These are phyloP conservation scores for Malania oleifera DNA, from an alignment of 164 flowering plant species.

Conservation along the genomic window DNA sequence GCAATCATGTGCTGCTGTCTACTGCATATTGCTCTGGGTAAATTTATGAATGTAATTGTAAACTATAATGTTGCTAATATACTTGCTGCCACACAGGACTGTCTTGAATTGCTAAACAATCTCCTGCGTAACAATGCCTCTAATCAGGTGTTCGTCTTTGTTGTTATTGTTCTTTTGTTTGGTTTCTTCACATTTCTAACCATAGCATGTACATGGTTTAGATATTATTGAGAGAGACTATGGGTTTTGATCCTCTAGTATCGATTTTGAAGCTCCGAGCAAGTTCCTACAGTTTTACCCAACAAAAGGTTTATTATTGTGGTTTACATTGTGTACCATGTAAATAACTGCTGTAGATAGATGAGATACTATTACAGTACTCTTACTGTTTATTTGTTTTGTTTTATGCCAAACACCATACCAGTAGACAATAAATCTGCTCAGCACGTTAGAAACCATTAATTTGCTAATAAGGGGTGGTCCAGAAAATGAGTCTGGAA, in stretches of 20 bases:
- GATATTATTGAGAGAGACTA: slow-evolving; percentile 85
- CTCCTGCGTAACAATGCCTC: slow-evolving; percentile 76
- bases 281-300: slow-evolving; percentile 71
- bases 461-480: slow-evolving; percentile 59
- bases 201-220: slow-evolving; percentile 21
- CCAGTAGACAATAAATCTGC: slow-evolving; percentile 94
- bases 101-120: slow-evolving; percentile 89
- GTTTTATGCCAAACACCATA: slow-evolving; percentile 32
- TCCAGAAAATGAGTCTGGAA: slow-evolving; percentile 54
- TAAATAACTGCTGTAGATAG: slow-evolving; percentile 3
- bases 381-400: slow-evolving; percentile 27
- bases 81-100: slow-evolving; percentile 53
- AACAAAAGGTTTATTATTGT: slow-evolving; percentile 77
- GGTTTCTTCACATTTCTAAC: slow-evolving; percentile 2
- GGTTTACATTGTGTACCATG: not conserved
- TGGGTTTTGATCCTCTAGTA: slow-evolving; percentile 83
- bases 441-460: slow-evolving; percentile 78
- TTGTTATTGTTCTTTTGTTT: not conserved
- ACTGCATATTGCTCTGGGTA: too few species aligned
- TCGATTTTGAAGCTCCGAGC: slow-evolving; percentile 85
- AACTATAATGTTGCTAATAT: not conserved
- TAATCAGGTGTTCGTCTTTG: slow-evolving; percentile 65
- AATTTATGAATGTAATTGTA: not conserved
- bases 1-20: not conserved
- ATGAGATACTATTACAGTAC: slow-evolving; percentile 8